Evolutionary conservation across 192 early-diverging fungal species (phyloP), one percentile per base, ranked within the genome.

Genomic region (Allomyces macrogynus): DNA sequence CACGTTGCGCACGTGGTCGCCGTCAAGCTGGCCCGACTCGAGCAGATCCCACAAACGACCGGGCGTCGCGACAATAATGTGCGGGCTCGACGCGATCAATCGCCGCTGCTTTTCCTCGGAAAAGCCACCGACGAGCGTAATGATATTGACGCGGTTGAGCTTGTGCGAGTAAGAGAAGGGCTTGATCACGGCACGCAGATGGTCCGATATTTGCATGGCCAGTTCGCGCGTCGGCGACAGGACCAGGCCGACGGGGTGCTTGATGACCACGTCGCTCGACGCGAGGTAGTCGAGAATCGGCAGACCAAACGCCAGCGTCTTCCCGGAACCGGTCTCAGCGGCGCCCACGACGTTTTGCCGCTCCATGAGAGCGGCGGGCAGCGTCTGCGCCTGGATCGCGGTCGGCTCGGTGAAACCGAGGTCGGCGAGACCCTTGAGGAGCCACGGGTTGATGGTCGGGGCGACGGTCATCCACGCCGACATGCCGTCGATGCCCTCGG

Each of bases 281-380:
- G 80, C 73, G 27, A 92, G 70, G 43, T 73, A 80, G 54, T 93
- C 84, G 26, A 95, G 67, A 60, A 98, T 91, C 16, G 95, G 95
- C 60, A 98, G 77, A 20, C 93, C 93, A 77, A 93, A 98, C 0
- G 92, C 92, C 63, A 98, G 75, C 5, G 95, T 98, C 75, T 98
- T 95, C 54, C 92, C 92, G 0, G 90, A 92, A 66, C 93, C 91
- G 78, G 95, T 98, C 67, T 92, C 90, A 1, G 95, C 93, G 10
- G 88, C 88, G n/a, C 95, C 95, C 43, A 98, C 83, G 26, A 96
- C 78, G 68, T 98, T 77, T 60, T 71, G 84, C n/a, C 82, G 82
- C 26, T 79, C 84, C n/a, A 64, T 64, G n/a, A 93, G 69, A 1
- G 87, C 82, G n/a, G 77, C 42, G 43, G 82, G 78, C 23, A 98